These are phyloP conservation scores for Psophocarpus tetragonolobus DNA, from an alignment of 306 rosid genomes.

Conservation along the genomic window DNA sequence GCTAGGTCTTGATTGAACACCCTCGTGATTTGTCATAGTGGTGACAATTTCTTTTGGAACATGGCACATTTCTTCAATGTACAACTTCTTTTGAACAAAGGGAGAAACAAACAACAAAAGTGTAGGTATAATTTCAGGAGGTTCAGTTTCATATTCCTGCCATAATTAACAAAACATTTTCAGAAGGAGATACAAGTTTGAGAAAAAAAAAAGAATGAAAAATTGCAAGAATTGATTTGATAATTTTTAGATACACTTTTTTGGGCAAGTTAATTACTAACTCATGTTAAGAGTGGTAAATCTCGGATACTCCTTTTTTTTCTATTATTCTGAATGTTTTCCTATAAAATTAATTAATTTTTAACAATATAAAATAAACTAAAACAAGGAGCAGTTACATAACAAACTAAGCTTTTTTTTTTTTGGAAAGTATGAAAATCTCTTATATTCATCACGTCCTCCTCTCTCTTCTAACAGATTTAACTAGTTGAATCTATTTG, in stretches of 20 bases:
- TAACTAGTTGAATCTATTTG: too few species aligned
- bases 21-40: slow-evolving; percentile 35
- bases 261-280: not conserved
- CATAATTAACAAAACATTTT: not conserved
- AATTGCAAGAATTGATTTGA: not conserved
- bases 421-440: slow-evolving; percentile 8
- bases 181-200: not conserved
- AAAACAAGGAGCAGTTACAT: not conserved
- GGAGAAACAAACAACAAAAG: slow-evolving; percentile 47
- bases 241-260: not conserved
- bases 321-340: too few species aligned
- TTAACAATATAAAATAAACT: not conserved
- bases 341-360: not conserved
- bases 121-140: slow-evolving; percentile 41
- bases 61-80: slow-evolving; percentile 63
- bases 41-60: slow-evolving; percentile 53
- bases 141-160: slow-evolving; percentile 33
- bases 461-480: slow-evolving; percentile 15
- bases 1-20: slow-evolving; percentile 42
- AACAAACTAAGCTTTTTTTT: not conserved
- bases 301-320: not conserved
- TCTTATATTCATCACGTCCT: slow-evolving; percentile 23
- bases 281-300: not conserved
- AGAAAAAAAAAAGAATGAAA: not conserved
- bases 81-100: slow-evolving; percentile 68